phyloP scores from a whole-genome alignment of 73 alveolate species.

The Tetrahymena malaccensis region DNA sequence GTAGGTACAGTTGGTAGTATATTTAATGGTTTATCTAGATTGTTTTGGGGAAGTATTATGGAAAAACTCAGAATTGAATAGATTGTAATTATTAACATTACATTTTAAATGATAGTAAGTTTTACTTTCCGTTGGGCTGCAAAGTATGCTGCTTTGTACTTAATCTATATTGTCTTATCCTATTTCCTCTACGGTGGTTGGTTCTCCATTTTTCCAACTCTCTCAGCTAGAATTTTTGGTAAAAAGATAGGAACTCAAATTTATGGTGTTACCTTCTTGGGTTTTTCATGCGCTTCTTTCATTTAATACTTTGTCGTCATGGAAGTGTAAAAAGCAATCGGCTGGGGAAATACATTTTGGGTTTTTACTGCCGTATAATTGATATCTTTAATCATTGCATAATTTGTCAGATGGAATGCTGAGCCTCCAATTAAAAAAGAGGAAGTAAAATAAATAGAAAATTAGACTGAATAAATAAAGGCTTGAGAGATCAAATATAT shows the following conservation, averaged over 20 bases:
- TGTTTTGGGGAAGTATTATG: background rate
- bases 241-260: background rate
- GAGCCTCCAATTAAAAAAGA: background rate
- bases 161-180: constrained; percentile 4
- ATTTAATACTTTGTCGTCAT: background rate
- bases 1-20: background rate
- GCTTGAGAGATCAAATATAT: background rate
- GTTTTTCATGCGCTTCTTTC: background rate
- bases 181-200: constrained; percentile 22
- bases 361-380: background rate
- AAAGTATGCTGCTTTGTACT: background rate
- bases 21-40: background rate
- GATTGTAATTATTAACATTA: background rate
- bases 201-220: constrained; percentile 31
- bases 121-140: background rate
- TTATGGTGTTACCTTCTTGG: background rate
- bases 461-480: background rate
- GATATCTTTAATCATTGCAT: background rate
- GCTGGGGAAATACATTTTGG: background rate
- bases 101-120: background rate
- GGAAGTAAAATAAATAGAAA: background rate
- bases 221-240: constrained; percentile 12
- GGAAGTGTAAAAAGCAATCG: background rate
- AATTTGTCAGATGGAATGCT: background rate
- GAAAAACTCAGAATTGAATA: background rate